phyloP scores from a whole-genome alignment of 805 yeast genomes.

The Schwanniomyces polymorphus region DNA sequence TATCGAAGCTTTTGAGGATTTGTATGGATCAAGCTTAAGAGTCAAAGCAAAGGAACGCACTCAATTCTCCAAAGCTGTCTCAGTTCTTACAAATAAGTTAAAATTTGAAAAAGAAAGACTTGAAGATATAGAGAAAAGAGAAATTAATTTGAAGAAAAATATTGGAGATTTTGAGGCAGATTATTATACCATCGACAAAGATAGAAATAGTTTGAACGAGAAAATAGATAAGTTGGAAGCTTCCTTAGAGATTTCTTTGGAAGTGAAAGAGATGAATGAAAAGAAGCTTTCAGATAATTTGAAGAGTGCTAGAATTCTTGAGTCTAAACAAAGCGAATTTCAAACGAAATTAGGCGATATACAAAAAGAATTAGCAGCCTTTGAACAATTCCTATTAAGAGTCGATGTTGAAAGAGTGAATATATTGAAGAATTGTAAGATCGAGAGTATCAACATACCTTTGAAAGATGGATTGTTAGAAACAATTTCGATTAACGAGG shows the following conservation, averaged over 20 bases:
- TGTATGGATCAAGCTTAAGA: constrained; percentile 60
- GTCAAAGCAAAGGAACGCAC: constrained; percentile 61
- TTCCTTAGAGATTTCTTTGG: constrained; percentile 20
- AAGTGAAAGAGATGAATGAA: constrained; percentile 15
- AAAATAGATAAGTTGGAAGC: constrained; percentile 26
- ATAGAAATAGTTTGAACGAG: constrained; percentile 28
- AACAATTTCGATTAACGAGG: constrained; percentile 59
- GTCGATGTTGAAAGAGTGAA: constrained; percentile 56
- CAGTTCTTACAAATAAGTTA: constrained; percentile 59
- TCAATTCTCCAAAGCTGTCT: constrained; percentile 59
- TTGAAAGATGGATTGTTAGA: constrained; percentile 60
- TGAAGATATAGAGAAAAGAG: constrained; percentile 48
- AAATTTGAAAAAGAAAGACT: constrained; percentile 65
- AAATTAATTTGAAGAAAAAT: constrained; percentile 43
- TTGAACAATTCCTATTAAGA: constrained; percentile 56
- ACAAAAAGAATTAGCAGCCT: constrained; percentile 33
- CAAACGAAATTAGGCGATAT: constrained; percentile 27
- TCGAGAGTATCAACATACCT: constrained; percentile 68
- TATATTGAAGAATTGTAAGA: constrained; percentile 68
- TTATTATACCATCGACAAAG: constrained; percentile 26
- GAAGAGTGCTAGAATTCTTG: constrained; percentile 29
- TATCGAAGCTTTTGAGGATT: constrained; percentile 68
- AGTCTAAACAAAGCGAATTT: constrained; percentile 35
- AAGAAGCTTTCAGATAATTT: constrained; percentile 15
- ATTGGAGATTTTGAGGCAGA: constrained; percentile 33